Evolutionary conservation across 1,284 basidiomycete genomes (phyloP).

Genomic region (Cryptococcus wingfieldii): DNA sequence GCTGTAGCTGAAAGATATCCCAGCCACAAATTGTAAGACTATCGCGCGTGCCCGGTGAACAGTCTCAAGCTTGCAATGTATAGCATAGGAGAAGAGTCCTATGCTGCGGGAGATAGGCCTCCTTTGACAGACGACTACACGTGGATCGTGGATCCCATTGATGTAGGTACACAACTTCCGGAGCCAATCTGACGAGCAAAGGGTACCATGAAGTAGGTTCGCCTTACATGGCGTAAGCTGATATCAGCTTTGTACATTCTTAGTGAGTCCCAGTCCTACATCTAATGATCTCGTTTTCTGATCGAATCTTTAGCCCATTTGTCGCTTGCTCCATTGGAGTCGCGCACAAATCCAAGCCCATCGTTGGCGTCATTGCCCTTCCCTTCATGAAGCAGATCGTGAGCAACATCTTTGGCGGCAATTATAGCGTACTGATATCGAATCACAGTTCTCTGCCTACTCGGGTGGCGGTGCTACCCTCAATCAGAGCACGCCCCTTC

Average conservation of each 20-base stretch:
- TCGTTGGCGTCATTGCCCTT: constrained; percentile 83
- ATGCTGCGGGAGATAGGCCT: constrained; percentile 56
- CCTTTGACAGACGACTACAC: constrained; percentile 65
- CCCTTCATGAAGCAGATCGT: constrained; percentile 81
- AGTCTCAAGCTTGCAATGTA: constrained; percentile 1
- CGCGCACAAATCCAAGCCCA: constrained; percentile 70
- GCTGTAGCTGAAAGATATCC: constrained; percentile 69
- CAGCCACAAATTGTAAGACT: constrained; percentile 61
- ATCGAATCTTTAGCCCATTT: constrained; percentile 25
- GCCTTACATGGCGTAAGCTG: neutral
- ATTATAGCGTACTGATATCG: neutral
- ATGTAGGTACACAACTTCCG: constrained; percentile 26
- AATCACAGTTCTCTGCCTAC: constrained; percentile 66
- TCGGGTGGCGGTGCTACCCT: constrained; percentile 76
- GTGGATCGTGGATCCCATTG: constrained; percentile 48
- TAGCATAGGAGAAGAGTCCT: constrained; percentile 79
- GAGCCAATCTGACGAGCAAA: constrained; percentile 8
- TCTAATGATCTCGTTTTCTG: neutral
- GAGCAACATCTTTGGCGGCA: constrained; percentile 18
- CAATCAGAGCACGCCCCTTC: constrained; percentile 57
- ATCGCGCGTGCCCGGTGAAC: neutral
- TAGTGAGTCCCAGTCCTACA: constrained; percentile 23
- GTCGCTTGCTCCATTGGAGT: constrained; percentile 69
- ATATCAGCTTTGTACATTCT: constrained; percentile 43
- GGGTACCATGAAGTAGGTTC: constrained; percentile 46